Conservation (phyloP, 2,329 filamentous ascomycete genomes). For the Bisporella sp. region DNA sequence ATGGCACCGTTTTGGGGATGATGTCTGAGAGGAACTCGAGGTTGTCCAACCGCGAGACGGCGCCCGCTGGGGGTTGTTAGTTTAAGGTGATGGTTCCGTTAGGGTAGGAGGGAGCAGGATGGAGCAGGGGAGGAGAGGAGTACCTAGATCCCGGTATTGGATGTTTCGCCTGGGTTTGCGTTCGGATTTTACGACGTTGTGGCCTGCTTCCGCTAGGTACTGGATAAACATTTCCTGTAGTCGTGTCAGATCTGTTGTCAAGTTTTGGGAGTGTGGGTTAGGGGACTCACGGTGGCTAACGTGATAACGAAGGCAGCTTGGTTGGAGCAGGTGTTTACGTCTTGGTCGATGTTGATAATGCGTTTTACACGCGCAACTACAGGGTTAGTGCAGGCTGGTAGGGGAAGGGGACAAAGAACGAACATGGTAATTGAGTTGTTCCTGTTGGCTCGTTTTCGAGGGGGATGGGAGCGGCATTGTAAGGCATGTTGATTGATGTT, state of each 20-base stretch:
- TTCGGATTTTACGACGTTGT: constrained; percentile 85
- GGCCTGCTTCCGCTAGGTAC: constrained; percentile 76
- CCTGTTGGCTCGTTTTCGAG: constrained; percentile 78
- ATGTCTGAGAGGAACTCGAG: constrained; percentile 92
- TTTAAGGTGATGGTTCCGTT: constrained; percentile 5
- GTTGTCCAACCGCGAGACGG: constrained; percentile 82
- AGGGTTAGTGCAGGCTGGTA: constrained; percentile 2
- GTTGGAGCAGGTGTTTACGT: constrained; percentile 80
- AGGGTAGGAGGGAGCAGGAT: background rate
- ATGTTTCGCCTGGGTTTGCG: constrained; percentile 88
- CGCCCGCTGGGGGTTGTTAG: constrained; percentile 53
- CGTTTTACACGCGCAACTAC: constrained; percentile 92
- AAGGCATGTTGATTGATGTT: constrained; percentile 58
- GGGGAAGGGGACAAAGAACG: background rate
- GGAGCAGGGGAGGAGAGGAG: constrained; percentile 3
- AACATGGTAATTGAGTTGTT: constrained; percentile 49
- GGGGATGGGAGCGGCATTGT: constrained; percentile 79
- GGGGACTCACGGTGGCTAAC: constrained; percentile 63
- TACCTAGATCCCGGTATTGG: constrained; percentile 91
- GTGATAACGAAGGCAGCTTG: constrained; percentile 93
- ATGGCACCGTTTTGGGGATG: constrained; percentile 78
- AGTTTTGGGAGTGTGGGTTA: background rate
- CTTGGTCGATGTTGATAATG: constrained; percentile 83
- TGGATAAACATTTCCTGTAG: constrained; percentile 88
- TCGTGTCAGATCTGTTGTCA: constrained; percentile 6